Conservation (phyloP, 2,329 filamentous ascomycete species). For the Cadophora luteo-olivacea region DNA sequence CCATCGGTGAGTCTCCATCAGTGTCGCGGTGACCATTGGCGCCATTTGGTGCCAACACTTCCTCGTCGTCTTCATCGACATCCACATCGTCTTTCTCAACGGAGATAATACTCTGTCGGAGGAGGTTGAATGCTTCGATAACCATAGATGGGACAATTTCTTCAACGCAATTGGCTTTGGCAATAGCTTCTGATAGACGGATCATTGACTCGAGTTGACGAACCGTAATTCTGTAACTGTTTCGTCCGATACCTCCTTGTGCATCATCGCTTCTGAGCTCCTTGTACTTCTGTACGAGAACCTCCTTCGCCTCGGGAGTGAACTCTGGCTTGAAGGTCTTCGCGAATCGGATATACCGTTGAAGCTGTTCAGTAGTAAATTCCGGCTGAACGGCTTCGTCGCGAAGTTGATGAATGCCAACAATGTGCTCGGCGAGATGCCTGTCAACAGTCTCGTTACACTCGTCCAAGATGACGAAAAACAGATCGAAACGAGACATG, state of each 20-base stretch:
- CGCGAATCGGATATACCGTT: conserved; percentile 96
- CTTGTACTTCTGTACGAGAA: conserved; percentile 93
- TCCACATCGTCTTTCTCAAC: conserved; percentile 98
- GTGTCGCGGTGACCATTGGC: conserved; percentile 47
- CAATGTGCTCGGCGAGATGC: conserved; percentile 92
- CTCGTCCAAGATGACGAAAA: conserved; percentile 97
- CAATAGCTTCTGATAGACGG: conserved; percentile 94
- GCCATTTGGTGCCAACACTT: conserved; percentile 49
- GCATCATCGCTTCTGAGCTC: conserved; percentile 92
- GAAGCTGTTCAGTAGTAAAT: conserved; percentile 94
- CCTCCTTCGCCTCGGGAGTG: conserved; percentile 81
- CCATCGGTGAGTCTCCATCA: conserved; percentile 60
- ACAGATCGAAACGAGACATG: conserved; percentile 99
- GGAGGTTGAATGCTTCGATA: conserved; percentile 86
- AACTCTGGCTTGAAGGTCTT: conserved; percentile 94
- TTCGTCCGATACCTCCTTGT: conserved; percentile 90
- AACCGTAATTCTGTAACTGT: conserved; percentile 97
- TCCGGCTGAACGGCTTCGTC: conserved; percentile 92
- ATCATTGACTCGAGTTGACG: conserved; percentile 96
- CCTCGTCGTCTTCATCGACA: conserved; percentile 79
- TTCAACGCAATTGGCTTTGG: conserved; percentile 95
- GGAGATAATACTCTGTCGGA: conserved; percentile 94
- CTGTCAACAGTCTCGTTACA: conserved; percentile 92
- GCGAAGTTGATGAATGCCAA: conserved; percentile 88
- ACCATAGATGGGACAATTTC: conserved; percentile 88